Base-by-base conservation (phyloP, 441 rosid species). In the Mallotus repandus region DNA sequence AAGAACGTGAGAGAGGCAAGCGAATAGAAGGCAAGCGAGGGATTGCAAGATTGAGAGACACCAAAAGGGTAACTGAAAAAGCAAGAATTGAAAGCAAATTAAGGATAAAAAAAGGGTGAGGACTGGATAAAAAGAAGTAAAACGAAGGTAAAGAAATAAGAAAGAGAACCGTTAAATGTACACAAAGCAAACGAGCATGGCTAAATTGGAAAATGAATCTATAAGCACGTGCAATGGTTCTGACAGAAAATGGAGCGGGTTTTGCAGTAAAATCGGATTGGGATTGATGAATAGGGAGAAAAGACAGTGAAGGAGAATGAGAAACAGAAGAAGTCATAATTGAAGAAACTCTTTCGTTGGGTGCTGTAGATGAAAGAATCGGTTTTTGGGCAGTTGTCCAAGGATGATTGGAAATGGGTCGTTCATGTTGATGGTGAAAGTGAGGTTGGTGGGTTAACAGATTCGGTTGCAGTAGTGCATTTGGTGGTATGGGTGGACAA, bases 11-110 rank as follows among this genome's bases (percentile, higher is more conserved):
- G 18, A 89, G 76, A 78, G 86, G 86, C 70, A 86, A 68, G 7
- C 93, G 91, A 46, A 91, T 83, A 7, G 88, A 85, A 66, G 91
- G 91, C 74, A 91, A 83, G 18, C 93, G 90, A 76, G 90, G 97
- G 77, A 86, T 81, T 2, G 90, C 90, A 19, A 89, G 86, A 72
- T 85, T 88, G 53, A 88, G 84, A 68, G 89, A 87, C 63, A 85
- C 80, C 9, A 91, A 68, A 38, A 91, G 86, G 2, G 89, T 86
- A 14, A 87, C 84, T 9, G 89, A 89, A 83, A 89, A 89, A 35
- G 86, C 91, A 50, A 91, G 81, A 75, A 91, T 88, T 9, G 91
- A 84, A 64, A 91, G 73, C 77, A 89, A 86, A 77, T 87, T 94
- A 49, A 89, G 84, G 48, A 88, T 61, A 74, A 87, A 81, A 15